These are phyloP conservation scores for Nepenthes alata DNA, from an alignment of 179 eudicot genomes.

Conservation along the genomic window DNA sequence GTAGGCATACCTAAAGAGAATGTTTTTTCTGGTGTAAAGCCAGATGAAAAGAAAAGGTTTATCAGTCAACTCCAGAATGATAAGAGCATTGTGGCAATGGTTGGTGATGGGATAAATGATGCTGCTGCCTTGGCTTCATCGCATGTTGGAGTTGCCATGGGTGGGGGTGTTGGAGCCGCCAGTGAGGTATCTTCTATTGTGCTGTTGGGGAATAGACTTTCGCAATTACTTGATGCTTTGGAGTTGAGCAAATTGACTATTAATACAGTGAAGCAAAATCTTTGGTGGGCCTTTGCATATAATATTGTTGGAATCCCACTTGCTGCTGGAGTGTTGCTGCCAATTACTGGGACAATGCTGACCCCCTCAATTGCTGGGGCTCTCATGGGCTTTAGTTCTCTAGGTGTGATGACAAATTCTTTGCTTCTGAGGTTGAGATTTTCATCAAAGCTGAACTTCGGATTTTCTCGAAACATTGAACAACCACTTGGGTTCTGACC, in stretches of 20 bases:
- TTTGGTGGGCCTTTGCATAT: slow-evolving; percentile 98
- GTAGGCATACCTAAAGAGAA: slow-evolving; percentile 82
- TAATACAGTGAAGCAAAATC: slow-evolving; percentile 95
- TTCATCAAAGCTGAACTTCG: slow-evolving; percentile 22
- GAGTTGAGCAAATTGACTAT: slow-evolving; percentile 84
- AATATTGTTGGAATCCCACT: slow-evolving; percentile 89
- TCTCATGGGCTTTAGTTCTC: slow-evolving; percentile 93
- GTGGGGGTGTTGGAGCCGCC: slow-evolving; percentile 93
- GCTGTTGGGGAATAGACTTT: slow-evolving; percentile 75
- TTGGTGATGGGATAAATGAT: slow-evolving; percentile 97
- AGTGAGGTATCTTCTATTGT: slow-evolving; percentile 94
- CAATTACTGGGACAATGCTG: slow-evolving; percentile 71
- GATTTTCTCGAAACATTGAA: slow-evolving; percentile 7
- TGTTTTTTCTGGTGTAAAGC: slow-evolving; percentile 77
- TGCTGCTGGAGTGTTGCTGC: slow-evolving; percentile 86
- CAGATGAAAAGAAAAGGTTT: slow-evolving; percentile 65
- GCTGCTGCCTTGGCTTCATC: slow-evolving; percentile 92
- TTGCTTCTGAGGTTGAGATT: slow-evolving; percentile 66
- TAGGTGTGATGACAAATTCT: slow-evolving; percentile 91
- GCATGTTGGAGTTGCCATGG: slow-evolving; percentile 89
- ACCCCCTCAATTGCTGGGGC: slow-evolving; percentile 97
- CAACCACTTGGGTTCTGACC: slow-evolving; percentile 21
- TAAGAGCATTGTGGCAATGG: slow-evolving; percentile 79
- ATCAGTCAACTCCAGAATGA: slow-evolving; percentile 57
- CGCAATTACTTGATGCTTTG: slow-evolving; percentile 91